Conservation (phyloP, 176 grass and related monocot species). For the Bolboschoenus planiculmis region DNA sequence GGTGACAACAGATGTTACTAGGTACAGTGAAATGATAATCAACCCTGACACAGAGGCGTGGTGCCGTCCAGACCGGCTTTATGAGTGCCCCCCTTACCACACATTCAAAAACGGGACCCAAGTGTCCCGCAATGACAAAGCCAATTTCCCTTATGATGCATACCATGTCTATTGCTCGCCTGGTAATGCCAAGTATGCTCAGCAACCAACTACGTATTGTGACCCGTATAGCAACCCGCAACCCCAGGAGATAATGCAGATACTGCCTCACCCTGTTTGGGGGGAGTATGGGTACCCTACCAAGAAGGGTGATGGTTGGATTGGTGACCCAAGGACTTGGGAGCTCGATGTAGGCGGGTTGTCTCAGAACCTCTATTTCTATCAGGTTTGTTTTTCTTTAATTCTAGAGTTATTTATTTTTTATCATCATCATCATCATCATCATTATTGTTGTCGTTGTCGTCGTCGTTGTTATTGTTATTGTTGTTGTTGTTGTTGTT, state of each 20-base stretch:
- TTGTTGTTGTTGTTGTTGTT: not conserved
- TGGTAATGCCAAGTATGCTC: conserved; percentile 59
- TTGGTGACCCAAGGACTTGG: conserved; percentile 63
- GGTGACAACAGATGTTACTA: conserved; percentile 55
- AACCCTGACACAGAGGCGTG: conserved; percentile 59
- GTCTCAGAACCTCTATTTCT: conserved; percentile 76
- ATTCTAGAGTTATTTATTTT: not conserved
- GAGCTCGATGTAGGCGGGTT: conserved; percentile 73
- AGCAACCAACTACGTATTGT: conserved; percentile 69
- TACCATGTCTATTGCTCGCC: conserved; percentile 93
- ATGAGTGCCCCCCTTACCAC: conserved; percentile 85
- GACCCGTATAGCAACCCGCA: conserved; percentile 95
- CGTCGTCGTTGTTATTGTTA: too few relatives aligned
- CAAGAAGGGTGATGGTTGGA: conserved; percentile 60
- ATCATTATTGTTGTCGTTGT: not conserved
- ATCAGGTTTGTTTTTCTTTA: conserved; percentile 47
- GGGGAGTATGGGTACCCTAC: conserved; percentile 72
- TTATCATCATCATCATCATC: not conserved
- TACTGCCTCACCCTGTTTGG: conserved; percentile 77
- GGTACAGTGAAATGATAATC: conserved; percentile 98
- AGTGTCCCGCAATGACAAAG: conserved; percentile 48
- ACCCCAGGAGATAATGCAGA: conserved; percentile 88
- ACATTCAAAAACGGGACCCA: conserved; percentile 71
- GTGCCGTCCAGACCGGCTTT: conserved; percentile 35
- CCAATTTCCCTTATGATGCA: conserved; percentile 53